phyloP scores from a whole-genome alignment of 2,329 filamentous ascomycete species.

The Microsporum ferrugineum region DNA sequence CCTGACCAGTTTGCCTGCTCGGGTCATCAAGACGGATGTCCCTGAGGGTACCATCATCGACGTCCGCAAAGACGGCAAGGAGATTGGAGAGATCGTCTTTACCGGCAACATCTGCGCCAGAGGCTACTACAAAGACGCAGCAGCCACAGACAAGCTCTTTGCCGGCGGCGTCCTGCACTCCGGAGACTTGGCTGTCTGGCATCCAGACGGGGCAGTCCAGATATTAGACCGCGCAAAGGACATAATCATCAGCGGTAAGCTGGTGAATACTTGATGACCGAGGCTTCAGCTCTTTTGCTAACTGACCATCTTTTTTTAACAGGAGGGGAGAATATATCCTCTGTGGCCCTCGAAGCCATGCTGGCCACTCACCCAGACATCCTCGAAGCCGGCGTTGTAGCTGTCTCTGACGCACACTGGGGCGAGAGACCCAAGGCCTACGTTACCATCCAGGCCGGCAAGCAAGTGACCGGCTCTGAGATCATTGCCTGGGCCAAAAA shows the following conservation, averaged over 20 bases:
- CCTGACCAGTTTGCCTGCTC: conserved; percentile 65
- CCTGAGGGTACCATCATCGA: conserved; percentile 55
- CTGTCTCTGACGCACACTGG: conserved; percentile 80
- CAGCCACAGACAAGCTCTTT: conserved; percentile 77
- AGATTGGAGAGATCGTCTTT: conserved; percentile 79
- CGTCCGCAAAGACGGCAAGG: conserved; percentile 57
- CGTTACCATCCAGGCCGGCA: conserved; percentile 65
- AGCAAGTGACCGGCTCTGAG: conserved; percentile 49
- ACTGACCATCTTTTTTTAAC: not conserved
- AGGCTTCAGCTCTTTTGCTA: not conserved
- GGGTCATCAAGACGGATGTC: conserved; percentile 70
- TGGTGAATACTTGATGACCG: not conserved
- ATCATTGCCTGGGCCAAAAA: conserved; percentile 79
- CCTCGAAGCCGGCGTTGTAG: conserved; percentile 83
- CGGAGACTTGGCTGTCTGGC: conserved; percentile 87
- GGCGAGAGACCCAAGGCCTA: conserved; percentile 94
- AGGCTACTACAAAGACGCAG: conserved; percentile 82
- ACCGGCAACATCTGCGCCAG: conserved; percentile 82
- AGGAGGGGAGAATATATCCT: conserved; percentile 96
- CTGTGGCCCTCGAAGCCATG: conserved; percentile 81
- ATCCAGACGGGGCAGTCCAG: conserved; percentile 79
- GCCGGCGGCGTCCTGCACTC: conserved; percentile 76
- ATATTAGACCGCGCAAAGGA: conserved; percentile 93
- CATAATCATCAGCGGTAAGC: conserved; percentile 84
- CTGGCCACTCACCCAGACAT: conserved; percentile 78